Conservation (phyloP, 2,329 filamentous ascomycete species). For the Colletotrichum sojae region DNA sequence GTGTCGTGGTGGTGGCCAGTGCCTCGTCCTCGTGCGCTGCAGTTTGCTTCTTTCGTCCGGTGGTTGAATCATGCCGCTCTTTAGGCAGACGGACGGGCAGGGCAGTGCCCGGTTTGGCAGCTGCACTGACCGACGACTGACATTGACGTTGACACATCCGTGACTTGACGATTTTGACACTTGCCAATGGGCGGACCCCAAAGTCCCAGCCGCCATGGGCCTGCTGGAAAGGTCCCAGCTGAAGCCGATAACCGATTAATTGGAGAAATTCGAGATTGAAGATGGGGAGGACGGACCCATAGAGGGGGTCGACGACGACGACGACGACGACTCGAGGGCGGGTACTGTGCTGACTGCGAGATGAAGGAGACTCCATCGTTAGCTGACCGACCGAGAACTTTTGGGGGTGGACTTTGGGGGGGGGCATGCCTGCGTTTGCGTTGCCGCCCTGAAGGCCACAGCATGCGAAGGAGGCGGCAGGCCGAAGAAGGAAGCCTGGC, state of each 20-base stretch:
- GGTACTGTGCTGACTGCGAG: neutral
- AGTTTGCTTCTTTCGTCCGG: slow-evolving; percentile 11
- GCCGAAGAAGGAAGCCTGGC: slow-evolving; percentile 11
- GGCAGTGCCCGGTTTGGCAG: slow-evolving; percentile 24
- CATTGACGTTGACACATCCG: neutral
- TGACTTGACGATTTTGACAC: slow-evolving; percentile 7
- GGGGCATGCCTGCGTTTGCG: neutral
- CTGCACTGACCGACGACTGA: neutral
- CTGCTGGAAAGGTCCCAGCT: slow-evolving; percentile 6
- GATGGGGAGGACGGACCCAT: no score
- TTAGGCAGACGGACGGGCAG: neutral
- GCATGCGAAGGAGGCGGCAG: neutral
- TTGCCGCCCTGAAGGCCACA: slow-evolving; percentile 2
- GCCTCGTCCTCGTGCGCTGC: neutral
- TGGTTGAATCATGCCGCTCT: neutral
- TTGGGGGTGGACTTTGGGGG: no score
- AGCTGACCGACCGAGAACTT: no score
- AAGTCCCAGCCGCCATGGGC: neutral
- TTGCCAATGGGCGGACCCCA: no score
- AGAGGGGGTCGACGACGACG: no score
- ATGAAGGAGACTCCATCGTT: no score
- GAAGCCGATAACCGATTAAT: slow-evolving; percentile 28
- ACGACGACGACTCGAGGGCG: slow-evolving; percentile 23
- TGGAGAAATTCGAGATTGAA: slow-evolving; percentile 27
- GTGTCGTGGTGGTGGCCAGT: slow-evolving; percentile 15